Conservation (phyloP, 2,329 filamentous ascomycete species). For the Botrytis sinoallii region DNA sequence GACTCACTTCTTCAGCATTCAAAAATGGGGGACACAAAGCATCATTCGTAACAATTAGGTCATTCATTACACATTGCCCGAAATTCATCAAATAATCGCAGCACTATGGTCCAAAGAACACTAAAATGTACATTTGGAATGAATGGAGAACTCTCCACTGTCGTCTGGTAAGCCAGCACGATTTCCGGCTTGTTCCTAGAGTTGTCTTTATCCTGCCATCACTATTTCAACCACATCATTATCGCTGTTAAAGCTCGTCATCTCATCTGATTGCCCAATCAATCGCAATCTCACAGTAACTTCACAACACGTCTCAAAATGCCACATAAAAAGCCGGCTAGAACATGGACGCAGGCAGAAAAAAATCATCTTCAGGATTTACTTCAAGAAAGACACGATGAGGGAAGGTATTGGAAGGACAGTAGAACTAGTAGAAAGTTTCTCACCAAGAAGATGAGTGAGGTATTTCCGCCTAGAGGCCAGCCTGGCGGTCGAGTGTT, state of each 20-base stretch:
- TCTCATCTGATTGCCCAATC: background rate
- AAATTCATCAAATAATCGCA: background rate
- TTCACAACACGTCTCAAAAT: background rate
- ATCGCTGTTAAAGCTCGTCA: background rate
- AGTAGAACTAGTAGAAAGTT: background rate
- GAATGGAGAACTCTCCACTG: background rate
- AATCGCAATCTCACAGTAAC: background rate
- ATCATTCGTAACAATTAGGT: background rate
- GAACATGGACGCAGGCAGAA: background rate
- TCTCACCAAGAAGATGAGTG: background rate
- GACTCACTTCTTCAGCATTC: background rate
- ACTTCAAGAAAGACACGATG: background rate
- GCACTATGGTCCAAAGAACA: background rate
- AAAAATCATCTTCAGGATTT: background rate
- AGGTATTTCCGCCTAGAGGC: background rate
- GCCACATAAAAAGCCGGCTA: background rate
- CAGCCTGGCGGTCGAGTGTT: background rate
- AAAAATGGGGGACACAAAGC: background rate
- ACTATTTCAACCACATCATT: background rate
- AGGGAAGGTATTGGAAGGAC: background rate
- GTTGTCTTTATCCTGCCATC: background rate
- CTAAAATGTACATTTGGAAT: background rate
- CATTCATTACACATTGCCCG: background rate
- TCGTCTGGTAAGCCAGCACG: background rate
- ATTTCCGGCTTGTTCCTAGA: background rate